Percentiles rank a stretch among this genome's conserved stretches.
Conservation (phyloP, 1,284 basidiomycete species). For the Cutaneotrichosporon sp. region DNA sequence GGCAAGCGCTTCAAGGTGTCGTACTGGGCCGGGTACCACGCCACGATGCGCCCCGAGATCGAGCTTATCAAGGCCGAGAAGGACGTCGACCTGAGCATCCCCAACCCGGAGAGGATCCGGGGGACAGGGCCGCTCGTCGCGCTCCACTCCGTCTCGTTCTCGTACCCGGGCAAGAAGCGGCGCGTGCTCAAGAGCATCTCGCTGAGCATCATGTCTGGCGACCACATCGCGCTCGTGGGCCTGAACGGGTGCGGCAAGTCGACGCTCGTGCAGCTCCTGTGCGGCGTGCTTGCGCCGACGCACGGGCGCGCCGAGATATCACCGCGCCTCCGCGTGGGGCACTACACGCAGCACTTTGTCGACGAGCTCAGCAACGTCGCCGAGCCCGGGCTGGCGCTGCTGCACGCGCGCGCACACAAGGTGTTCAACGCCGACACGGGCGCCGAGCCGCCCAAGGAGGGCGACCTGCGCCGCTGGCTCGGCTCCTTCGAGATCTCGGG, state of each 20-base stretch:
- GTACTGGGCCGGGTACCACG: conserved; percentile 60
- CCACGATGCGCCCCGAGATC: conserved; percentile 57
- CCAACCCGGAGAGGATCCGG: conserved; percentile 56
- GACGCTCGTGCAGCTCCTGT: conserved; percentile 63
- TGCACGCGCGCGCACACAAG: conserved; percentile 11
- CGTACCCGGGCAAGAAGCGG: conserved; percentile 51
- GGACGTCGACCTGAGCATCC: conserved; percentile 58
- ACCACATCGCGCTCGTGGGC: conserved; percentile 64
- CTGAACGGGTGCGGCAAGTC: conserved; percentile 63
- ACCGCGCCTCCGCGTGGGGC: conserved; percentile 61
- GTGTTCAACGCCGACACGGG: conserved; percentile 9
- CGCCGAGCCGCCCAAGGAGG: conserved; percentile 46
- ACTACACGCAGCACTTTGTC: conserved; percentile 55
- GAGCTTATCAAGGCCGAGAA: conserved; percentile 59
- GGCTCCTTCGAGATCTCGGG: conserved; percentile 61
- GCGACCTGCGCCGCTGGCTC: conserved; percentile 57
- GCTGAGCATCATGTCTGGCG: conserved; percentile 62
- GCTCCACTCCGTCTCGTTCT: conserved; percentile 58
- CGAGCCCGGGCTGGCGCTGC: neutral
- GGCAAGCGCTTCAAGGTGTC: conserved; percentile 64
- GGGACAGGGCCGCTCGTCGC: conserved; percentile 61
- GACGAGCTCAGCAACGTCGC: conserved; percentile 56
- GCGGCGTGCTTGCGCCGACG: conserved; percentile 59
- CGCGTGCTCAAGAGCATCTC: conserved; percentile 60
- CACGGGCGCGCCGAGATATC: conserved; percentile 64